Conservation (phyloP, 306 rosid genomes). For the Sesbania bispinosa region DNA sequence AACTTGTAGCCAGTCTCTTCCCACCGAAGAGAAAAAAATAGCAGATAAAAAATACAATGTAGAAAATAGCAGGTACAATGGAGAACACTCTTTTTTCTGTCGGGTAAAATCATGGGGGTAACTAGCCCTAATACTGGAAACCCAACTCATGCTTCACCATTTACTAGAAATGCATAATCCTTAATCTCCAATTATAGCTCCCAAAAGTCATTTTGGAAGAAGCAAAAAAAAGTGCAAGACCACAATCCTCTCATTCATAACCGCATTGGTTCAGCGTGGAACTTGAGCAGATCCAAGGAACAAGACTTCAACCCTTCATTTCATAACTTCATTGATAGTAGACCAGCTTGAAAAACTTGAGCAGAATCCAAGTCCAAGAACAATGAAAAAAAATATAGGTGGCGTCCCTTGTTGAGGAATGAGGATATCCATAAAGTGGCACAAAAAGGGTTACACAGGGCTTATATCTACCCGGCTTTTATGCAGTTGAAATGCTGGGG, state of each 20-base stretch:
- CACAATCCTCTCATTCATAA: constrained; percentile 3
- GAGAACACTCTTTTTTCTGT: not conserved
- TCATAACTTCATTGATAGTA: not conserved
- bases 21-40: not conserved
- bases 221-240: constrained; percentile 7
- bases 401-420: not conserved
- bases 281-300: constrained; percentile 20
- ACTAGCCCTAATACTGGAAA: constrained; percentile 6
- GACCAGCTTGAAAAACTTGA: constrained; percentile 28
- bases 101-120: constrained; percentile 12
- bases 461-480: constrained; percentile 78
- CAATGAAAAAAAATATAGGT: constrained; percentile 3
- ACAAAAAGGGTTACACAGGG: constrained; percentile 38
- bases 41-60: not conserved
- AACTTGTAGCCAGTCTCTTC: not conserved
- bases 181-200: constrained; percentile 20
- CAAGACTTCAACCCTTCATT: constrained; percentile 18
- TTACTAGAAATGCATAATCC: constrained; percentile 19
- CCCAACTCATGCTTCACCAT: constrained; percentile 6
- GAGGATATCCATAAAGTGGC: constrained; percentile 5
- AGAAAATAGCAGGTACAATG: constrained; percentile 5
- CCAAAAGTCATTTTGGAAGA: constrained; percentile 17
- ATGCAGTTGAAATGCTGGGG: constrained; percentile 96
- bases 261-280: constrained; percentile 15
- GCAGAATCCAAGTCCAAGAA: constrained; percentile 20